Conservation (phyloP, 495 filamentous ascomycete species). For the Aspergillus asperescens region DNA sequence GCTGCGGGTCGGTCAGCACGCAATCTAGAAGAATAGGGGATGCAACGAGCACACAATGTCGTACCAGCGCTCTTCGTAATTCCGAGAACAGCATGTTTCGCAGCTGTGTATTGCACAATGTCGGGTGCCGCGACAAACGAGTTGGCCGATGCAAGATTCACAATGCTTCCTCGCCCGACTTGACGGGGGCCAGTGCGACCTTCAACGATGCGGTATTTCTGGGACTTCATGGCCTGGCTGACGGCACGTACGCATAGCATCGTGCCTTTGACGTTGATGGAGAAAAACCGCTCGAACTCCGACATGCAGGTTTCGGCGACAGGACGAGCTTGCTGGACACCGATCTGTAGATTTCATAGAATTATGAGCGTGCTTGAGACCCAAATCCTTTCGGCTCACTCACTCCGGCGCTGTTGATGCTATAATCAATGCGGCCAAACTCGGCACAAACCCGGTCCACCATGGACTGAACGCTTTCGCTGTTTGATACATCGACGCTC, state of each 20-base stretch:
- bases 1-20: slow-evolving; percentile 20
- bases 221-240: too few relatives aligned
- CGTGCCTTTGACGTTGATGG: slow-evolving; percentile 21
- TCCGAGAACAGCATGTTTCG: slow-evolving; percentile 43
- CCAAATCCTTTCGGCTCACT: slow-evolving; percentile 2
- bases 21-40: not conserved
- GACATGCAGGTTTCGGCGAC: not conserved
- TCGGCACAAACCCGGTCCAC: slow-evolving; percentile 11
- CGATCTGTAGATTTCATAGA: too few relatives aligned
- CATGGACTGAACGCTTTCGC: too few relatives aligned
- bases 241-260: slow-evolving; percentile 12
- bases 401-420: slow-evolving; percentile 31
- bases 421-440: slow-evolving; percentile 32
- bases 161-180: slow-evolving; percentile 32
- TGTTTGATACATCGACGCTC: too few relatives aligned
- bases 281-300: slow-evolving; percentile 7
- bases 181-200: not conserved
- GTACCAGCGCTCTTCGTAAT: slow-evolving; percentile 36
- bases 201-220: too few relatives aligned
- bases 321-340: too few relatives aligned
- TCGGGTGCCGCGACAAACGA: slow-evolving; percentile 24
- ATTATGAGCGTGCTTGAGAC: not conserved
- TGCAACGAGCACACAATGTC: too few relatives aligned
- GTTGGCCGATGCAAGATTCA: slow-evolving; percentile 35
- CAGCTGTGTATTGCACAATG: slow-evolving; percentile 30